Percentiles rank a stretch among this genome's conserved stretches.
phyloP scores from a whole-genome alignment of 768 basidiomycete species.

The Rhizopogon vulgaris region DNA sequence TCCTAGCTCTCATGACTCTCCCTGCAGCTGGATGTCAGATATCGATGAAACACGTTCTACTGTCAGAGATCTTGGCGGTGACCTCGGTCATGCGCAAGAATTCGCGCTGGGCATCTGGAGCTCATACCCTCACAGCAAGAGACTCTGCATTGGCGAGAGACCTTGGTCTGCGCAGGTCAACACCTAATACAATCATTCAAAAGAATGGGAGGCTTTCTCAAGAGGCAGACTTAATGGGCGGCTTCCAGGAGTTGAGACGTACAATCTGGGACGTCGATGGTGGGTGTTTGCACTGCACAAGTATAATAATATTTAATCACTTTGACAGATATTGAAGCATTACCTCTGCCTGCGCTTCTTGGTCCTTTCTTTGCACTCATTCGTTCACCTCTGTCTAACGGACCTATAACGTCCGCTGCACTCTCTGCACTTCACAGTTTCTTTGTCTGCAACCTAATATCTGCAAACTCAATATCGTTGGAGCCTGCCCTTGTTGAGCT shows the following conservation, averaged over 20 bases:
- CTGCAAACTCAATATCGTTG: slow-evolving; percentile 46
- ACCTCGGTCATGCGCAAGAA: slow-evolving; percentile 97
- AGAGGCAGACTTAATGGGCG: slow-evolving; percentile 84
- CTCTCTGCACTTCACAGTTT: slow-evolving; percentile 84
- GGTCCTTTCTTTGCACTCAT: slow-evolving; percentile 91
- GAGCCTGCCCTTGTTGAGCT: slow-evolving; percentile 71
- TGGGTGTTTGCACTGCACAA: slow-evolving; percentile 21
- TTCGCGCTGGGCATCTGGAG: slow-evolving; percentile 86
- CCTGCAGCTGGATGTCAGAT: slow-evolving; percentile 18
- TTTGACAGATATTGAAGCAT: slow-evolving; percentile 47
- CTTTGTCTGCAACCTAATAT: slow-evolving; percentile 74
- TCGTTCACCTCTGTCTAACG: slow-evolving; percentile 90
- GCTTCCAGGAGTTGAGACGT: slow-evolving; percentile 83
- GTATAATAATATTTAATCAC: neutral
- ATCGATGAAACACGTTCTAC: slow-evolving; percentile 72
- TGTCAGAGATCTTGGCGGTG: slow-evolving; percentile 87
- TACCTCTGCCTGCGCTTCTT: slow-evolving; percentile 61
- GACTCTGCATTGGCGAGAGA: slow-evolving; percentile 69
- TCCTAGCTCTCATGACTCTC: neutral
- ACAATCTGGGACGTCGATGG: slow-evolving; percentile 64
- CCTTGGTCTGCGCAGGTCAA: slow-evolving; percentile 65
- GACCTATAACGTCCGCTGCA: slow-evolving; percentile 94
- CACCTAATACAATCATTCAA: slow-evolving; percentile 36
- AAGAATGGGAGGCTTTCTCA: slow-evolving; percentile 46
- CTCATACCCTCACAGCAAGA: slow-evolving; percentile 52